Evolutionary conservation across 163 green algal species (phyloP).

Genomic region (Chloroidium sp.): DNA sequence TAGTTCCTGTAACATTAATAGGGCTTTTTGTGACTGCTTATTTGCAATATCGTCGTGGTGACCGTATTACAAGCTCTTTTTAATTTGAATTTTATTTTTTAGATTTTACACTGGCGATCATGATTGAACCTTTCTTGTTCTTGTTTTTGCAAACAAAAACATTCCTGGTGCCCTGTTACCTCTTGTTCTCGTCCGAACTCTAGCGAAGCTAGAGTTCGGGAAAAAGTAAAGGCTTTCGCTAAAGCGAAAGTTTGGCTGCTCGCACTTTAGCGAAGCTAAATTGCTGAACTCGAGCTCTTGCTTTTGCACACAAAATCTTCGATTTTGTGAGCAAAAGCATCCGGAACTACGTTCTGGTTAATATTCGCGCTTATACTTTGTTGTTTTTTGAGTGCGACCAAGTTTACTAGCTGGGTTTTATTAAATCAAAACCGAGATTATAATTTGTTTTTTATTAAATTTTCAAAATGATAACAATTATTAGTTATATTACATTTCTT

Average conservation of each 20-base stretch:
- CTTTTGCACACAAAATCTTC: background rate
- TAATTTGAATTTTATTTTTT: slow-evolving; percentile 10
- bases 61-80: slow-evolving; percentile 22
- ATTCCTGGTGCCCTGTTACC: too few species aligned
- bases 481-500: slow-evolving; percentile 7
- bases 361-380: slow-evolving; percentile 1
- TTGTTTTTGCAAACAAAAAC: background rate
- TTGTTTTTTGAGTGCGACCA: slow-evolving; percentile 4
- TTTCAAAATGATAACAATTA: slow-evolving; percentile 10
- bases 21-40: slow-evolving; percentile 41
- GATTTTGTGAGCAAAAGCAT: too few species aligned
- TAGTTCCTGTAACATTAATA: slow-evolving; percentile 27
- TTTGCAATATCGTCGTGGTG: slow-evolving; percentile 42
- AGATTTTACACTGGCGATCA: background rate
- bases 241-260: slow-evolving; percentile 1
- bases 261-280: too few species aligned
- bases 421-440: slow-evolving; percentile 2
- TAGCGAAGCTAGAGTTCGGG: background rate
- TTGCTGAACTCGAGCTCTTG: background rate
- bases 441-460: background rate
- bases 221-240: slow-evolving; percentile 12
- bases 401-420: background rate
- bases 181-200: background rate
- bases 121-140: slow-evolving; percentile 2
- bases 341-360: background rate